Percentiles rank a stretch among this genome's conserved stretches.
phyloP scores from a whole-genome alignment of 129 eudicot species.

The Centella asiatica region DNA sequence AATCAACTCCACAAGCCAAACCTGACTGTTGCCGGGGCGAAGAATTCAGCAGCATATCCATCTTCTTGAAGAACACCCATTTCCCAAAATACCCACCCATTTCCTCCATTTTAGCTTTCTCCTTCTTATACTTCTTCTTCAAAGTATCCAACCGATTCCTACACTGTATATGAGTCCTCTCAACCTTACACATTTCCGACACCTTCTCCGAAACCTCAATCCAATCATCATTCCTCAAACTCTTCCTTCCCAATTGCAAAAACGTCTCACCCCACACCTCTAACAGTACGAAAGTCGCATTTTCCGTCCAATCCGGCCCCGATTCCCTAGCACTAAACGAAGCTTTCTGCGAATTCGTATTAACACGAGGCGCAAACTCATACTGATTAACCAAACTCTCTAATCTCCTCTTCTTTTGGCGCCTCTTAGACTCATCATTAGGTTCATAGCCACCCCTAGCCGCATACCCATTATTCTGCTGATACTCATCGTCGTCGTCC shows the following conservation, averaged over 20 bases:
- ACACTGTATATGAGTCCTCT: conserved; percentile 52
- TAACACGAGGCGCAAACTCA: conserved; percentile 38
- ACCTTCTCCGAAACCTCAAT: conserved; percentile 75
- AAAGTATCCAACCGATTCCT: conserved; percentile 57
- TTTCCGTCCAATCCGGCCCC: conserved; percentile 55
- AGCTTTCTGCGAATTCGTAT: conserved; percentile 7
- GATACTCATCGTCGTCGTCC: conserved; percentile 10
- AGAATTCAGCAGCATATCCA: conserved; percentile 61
- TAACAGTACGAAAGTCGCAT: conserved; percentile 50
- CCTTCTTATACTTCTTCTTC: conserved; percentile 84
- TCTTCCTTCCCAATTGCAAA: conserved; percentile 66
- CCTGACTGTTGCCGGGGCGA: conserved; percentile 51
- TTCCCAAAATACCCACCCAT: conserved; percentile 44
- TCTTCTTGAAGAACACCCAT: conserved; percentile 68
- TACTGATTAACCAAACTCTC: conserved; percentile 40
- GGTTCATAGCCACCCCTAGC: conserved; percentile 22
- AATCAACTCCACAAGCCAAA: conserved; percentile 86
- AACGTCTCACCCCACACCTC: conserved; percentile 88
- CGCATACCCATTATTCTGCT: conserved; percentile 25
- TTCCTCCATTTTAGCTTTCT: conserved; percentile 53
- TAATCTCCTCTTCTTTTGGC: conserved; percentile 54
- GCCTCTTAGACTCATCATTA: conserved; percentile 46
- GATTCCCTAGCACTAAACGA: conserved; percentile 13
- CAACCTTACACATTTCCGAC: conserved; percentile 45
- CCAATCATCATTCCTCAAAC: conserved; percentile 84